Base-by-base conservation (phyloP, 805 yeast genomes). In the Metschnikowia baotianmanensis region DNA sequence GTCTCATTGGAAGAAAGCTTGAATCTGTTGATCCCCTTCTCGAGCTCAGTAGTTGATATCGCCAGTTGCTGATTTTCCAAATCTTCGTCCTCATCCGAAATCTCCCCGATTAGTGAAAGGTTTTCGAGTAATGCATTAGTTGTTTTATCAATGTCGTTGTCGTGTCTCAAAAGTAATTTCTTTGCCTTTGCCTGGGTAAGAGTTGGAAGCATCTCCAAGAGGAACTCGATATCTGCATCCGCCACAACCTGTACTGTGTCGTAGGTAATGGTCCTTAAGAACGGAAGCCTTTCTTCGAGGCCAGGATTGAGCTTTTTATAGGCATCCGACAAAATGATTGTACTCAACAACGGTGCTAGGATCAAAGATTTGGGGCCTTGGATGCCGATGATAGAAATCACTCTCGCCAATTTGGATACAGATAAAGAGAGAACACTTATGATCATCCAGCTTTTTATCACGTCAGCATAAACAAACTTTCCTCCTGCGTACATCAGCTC, bases 161-260 rank as follows among this genome's bases (percentile, higher is more conserved):
- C 66, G 50, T 78, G 62, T 24, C 72, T 65, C 18, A 61, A 55
- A 11, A 87, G 59, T 2, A 86, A 51, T 2, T 67, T 64, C n/a
- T 61, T 62, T 0, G 82, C 74, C 54, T 78, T 73, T 1, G 65
- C 59, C 3, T 58, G 53, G 0, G 76, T 62, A 25, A 87, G 57
- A 28, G 74, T 74, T 0, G 96, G 96, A 56, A 88, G 86, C 46
- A 89, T 57, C 23, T 81, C 86, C n/a, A 57, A 43, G 31, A 75
- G 51, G 19, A 64, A 62, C 13, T 59, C 54, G 2, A 83, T 65
- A 31, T 71, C 65, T 3, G 59, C 63, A 23, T 64, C 60, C 22
- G 50, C 45, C 15, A 48, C 57, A 3, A 31, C 36, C 1, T 38
- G 41, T 3, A 36, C 50, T 5, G 26, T 41, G 31, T 30, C 61